Evolutionary conservation across 2,329 filamentous ascomycete genomes (phyloP).

Genomic region (Pleurostoma richardsiae): DNA sequence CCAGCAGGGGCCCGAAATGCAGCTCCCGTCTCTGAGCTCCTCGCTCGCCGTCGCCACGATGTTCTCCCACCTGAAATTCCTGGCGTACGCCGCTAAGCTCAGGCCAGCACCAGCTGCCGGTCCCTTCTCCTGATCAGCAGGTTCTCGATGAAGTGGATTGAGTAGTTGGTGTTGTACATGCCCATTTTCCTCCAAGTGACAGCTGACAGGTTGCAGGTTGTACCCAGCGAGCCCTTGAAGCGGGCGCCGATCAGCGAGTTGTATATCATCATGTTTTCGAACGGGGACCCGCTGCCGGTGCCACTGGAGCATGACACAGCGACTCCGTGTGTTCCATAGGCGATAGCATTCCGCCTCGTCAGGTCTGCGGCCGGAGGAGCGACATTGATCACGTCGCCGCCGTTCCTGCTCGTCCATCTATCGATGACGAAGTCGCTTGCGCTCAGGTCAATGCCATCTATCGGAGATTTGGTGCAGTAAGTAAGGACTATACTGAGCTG

Average conservation of each 20-base stretch:
- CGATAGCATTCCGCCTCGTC: conserved; percentile 13
- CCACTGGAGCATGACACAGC: conserved; percentile 13
- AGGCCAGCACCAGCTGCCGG: conserved; percentile 3
- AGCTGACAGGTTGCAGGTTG: conserved; percentile 13
- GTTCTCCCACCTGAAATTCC: conserved; percentile 13
- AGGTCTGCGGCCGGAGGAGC: conserved; percentile 13
- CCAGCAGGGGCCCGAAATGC: conserved; percentile 16
- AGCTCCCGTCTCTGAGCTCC: conserved; percentile 11
- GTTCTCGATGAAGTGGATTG: conserved; percentile 16
- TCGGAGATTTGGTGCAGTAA: no score
- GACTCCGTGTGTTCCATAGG: conserved; percentile 14
- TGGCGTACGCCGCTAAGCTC: conserved; percentile 11
- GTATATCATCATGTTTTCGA: conserved; percentile 13
- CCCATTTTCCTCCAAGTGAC: conserved; percentile 15
- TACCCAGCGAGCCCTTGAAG: conserved; percentile 15
- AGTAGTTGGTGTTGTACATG: conserved; percentile 13
- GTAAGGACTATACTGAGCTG: background rate
- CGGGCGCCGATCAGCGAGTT: conserved; percentile 13
- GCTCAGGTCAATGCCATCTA: conserved; percentile 13
- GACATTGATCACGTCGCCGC: conserved; percentile 15
- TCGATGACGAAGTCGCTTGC: conserved; percentile 13
- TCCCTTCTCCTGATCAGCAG: conserved; percentile 13
- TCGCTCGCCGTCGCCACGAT: conserved; percentile 8
- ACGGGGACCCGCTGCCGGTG: conserved; percentile 12
- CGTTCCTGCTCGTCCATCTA: conserved; percentile 13